A percentile compares a stretch with the other conserved stretches of the same genome.
phyloP scores from a whole-genome alignment of 306 rosid genomes.

The Fagus sylvatica region DNA sequence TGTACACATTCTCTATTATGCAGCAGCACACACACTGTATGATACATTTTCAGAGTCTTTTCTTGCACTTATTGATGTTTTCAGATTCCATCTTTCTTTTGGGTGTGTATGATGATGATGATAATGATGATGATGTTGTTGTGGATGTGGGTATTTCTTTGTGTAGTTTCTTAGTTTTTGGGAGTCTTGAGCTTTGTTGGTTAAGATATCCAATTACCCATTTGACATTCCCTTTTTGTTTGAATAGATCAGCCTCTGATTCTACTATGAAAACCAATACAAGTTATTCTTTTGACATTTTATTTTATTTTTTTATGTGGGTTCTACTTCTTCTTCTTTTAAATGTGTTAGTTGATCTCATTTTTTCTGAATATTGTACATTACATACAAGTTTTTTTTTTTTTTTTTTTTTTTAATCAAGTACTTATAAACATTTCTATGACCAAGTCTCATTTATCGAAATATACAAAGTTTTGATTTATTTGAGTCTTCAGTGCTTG shows the following conservation, averaged over 20 bases:
- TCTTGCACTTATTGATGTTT: background rate
- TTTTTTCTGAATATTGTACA: background rate
- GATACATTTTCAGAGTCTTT: background rate
- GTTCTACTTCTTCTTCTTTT: background rate
- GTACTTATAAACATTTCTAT: background rate
- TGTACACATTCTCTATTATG: background rate
- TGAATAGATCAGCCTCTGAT: background rate
- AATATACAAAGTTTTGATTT: background rate
- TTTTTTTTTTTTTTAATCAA: background rate
- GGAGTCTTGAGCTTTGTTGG: background rate
- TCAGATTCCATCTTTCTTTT: background rate
- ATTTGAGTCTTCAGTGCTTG: background rate
- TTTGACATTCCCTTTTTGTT: background rate
- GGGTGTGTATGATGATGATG: background rate
- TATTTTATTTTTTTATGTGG: background rate
- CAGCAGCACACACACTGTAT: too few species aligned
- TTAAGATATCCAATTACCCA: background rate
- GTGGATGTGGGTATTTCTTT: background rate
- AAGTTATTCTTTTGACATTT: background rate
- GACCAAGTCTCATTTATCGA: background rate
- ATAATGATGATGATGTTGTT: background rate
- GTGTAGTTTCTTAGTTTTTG: background rate
- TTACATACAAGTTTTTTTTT: background rate
- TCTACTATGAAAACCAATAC: background rate
- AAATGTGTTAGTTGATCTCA: background rate